These are phyloP conservation scores for Sextonia rubra DNA, from an alignment of 164 flowering plant species.

Conservation along the genomic window DNA sequence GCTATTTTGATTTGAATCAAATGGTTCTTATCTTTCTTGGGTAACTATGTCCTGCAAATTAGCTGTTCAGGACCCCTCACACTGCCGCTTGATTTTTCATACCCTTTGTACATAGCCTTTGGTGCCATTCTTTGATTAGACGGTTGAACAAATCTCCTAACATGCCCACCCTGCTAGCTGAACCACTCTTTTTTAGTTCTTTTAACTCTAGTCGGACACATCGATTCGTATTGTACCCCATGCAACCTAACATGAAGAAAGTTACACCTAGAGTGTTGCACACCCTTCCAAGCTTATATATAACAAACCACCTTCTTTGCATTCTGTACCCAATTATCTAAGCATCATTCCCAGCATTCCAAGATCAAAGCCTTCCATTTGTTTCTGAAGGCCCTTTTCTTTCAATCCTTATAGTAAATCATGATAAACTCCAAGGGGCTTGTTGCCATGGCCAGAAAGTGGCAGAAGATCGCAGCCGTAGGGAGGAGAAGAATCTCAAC, in stretches of 20 bases:
- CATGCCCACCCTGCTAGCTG: background rate
- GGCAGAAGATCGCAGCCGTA: slow-evolving; percentile 9
- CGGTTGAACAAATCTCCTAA: background rate
- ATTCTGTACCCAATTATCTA: background rate
- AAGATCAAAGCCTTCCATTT: background rate
- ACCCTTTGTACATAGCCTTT: no score
- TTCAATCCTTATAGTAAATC: background rate
- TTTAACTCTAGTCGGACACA: background rate
- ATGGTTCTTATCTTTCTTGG: no score
- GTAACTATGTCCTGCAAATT: no score
- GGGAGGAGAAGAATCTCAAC: slow-evolving; percentile 1
- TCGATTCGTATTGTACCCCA: background rate
- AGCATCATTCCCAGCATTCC: background rate
- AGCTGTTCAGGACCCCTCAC: no score
- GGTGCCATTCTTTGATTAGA: no score
- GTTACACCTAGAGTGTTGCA: background rate
- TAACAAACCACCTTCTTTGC: background rate
- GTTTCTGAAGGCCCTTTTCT: no score
- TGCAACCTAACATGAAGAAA: background rate
- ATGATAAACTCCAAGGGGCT: slow-evolving; percentile 12
- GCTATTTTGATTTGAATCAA: no score
- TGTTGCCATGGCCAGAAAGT: slow-evolving; percentile 7
- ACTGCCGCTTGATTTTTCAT: no score
- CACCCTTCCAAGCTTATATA: background rate
- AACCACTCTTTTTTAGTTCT: background rate